Base-by-base conservation (phyloP, 139 green algal species). In the Edaphochlamys debaryana region DNA sequence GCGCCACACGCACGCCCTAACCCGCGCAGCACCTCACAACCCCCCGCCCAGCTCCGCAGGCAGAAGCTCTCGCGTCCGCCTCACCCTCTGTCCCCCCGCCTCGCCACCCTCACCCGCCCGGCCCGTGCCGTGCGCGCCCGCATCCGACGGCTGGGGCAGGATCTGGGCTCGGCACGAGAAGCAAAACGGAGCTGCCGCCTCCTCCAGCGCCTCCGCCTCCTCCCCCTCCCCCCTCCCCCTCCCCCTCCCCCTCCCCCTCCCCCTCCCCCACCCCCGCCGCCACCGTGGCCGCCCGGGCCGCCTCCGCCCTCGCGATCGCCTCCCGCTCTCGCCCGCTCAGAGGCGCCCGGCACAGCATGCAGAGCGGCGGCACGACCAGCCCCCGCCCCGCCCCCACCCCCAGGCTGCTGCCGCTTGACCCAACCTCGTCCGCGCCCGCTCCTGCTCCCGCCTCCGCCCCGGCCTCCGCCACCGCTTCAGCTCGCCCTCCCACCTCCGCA, bases 131-230 rank as follows among this genome's bases (percentile, higher is more conserved):
- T 11, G 4, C 20, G 32, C 30, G 5, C 13, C n/a, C 11, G 8
- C n/a, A 19, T 81, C 30, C 41, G 45, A 40, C 40, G 75, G 60
- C 32, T 29, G 68, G 19, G 71, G 56, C 75, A 81, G 42, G 15
- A 81, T 63, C 30, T 81, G 75, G 36, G 66, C 70, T 38, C 36
- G 20, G 37, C 85, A 89, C 32, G 79, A 86, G 58, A 0, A 48
- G 42, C 50, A 77, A 27, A 69, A 86, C 56, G 42, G 60, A 34
- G 6, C 37, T 37, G 30, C 41, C 20, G 11, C 37, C 4, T 69
- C 73, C n/a, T 71, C 73, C 23, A n/a, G n/a, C n/a, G 37, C 54
- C 48, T 80, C 54, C 11, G 7, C 15, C 34, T 52, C 34, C 9
- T 67, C 50, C 56, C 1, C 72, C 0, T 56, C 72, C 0, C 23